Evolutionary conservation across 2,329 filamentous ascomycete genomes (phyloP).

Genomic region (Colletotrichum neosansevieriae): DNA sequence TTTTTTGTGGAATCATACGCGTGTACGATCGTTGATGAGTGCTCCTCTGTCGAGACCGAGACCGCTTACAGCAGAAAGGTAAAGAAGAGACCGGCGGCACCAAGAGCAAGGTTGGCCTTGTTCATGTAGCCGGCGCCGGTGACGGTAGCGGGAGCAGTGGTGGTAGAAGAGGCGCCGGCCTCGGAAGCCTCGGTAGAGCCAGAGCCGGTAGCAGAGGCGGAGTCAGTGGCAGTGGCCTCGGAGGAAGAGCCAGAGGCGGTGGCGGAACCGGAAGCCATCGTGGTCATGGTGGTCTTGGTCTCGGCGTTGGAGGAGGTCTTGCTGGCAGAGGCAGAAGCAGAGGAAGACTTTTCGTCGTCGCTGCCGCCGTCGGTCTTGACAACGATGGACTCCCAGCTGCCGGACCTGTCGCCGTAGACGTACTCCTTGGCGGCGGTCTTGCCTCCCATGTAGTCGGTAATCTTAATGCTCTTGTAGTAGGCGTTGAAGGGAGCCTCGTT

Average conservation of each 20-base stretch:
- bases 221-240: conserved; percentile 13
- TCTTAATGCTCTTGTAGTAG: conserved; percentile 68
- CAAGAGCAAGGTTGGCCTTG: conserved; percentile 41
- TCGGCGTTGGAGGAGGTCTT: conserved; percentile 40
- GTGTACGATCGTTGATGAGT: conserved; percentile 31
- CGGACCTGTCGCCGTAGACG: conserved; percentile 62
- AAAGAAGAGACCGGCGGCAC: conserved; percentile 40
- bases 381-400: conserved; percentile 64
- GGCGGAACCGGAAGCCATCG: conserved; percentile 31
- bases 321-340: conserved; percentile 34
- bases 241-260: conserved; percentile 24
- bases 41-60: background rate
- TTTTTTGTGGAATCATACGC: conserved; percentile 28
- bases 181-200: conserved; percentile 12
- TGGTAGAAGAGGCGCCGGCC: conserved; percentile 18
- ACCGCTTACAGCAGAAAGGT: conserved; percentile 40
- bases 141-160: conserved; percentile 29
- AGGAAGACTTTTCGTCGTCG: conserved; percentile 38
- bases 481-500: conserved; percentile 63
- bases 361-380: conserved; percentile 48
- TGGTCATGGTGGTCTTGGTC: conserved; percentile 39
- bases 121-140: conserved; percentile 37
- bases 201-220: conserved; percentile 18
- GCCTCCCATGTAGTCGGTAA: conserved; percentile 67
- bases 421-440: conserved; percentile 62